Evolutionary conservation across 345 rosid species (phyloP), one percentile per base, ranked within the genome.

Genomic region (Eucalyptus erythrocorys): DNA sequence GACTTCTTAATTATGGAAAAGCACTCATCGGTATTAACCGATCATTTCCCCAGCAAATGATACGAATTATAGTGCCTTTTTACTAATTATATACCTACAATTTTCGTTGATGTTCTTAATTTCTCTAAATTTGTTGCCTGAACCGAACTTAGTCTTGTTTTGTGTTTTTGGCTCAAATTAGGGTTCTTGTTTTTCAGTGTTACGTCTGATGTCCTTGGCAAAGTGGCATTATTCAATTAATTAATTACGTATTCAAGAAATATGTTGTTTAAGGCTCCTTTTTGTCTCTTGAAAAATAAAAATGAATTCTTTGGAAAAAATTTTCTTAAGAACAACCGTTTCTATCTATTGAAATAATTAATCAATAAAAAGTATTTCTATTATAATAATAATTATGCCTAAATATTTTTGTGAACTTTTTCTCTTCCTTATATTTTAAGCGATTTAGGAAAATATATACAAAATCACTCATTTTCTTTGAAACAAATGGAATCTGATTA

Each of bases 401-500:
- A 55, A 26, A 55, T 24, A 24, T 22, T 55, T 55, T 55, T 26
- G 6, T 24, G 30, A 55, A 55, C 6, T 51, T 51, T 51, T 51
- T 51, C 24, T 0, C 21, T 51, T 2, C 0, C 21, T 51, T 51
- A 3, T 19, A 51, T 51, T 21, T 3, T 3, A 51, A 51, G 57
- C 0, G 26, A 51, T 51, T 51, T 51, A 7, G 57, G 10, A 21
- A 51, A 51, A 51, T 51, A 8, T 51, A 51, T 51, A 19, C 5
- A 51, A 51, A 51, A 51, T 51, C 10, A 51, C 26, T 51, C 1
- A 51, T 51, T 51, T 0, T 51, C 5, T 7, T 2, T 21, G 2
- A 51, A 21, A 51, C 0, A 51, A 51, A 19, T 0, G 0, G 2
- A 51, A 51, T 51, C 2, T 7, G 5, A 8, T 68, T 32, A 19